A percentile compares a stretch with the other conserved stretches of the same genome.
Conservation (phyloP, 1,284 basidiomycete species). For the Mycosarcoma mackinlayi region DNA sequence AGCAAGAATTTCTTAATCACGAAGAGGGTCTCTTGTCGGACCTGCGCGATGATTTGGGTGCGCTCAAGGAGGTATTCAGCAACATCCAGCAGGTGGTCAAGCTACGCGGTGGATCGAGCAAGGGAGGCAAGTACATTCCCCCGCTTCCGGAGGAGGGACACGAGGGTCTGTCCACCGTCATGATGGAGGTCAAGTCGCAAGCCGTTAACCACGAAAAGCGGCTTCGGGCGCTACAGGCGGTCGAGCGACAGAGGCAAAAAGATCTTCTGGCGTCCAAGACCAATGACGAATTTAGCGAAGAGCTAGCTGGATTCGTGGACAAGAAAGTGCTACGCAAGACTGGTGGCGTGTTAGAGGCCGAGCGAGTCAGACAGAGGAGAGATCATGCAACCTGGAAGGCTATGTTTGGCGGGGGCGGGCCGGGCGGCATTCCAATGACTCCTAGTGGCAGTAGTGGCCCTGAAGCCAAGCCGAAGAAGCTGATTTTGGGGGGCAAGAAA, state of each 20-base stretch:
- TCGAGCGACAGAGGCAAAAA: constrained; percentile 61
- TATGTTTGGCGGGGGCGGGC: constrained; percentile 61
- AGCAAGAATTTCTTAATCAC: constrained; percentile 85
- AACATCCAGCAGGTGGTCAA: constrained; percentile 68
- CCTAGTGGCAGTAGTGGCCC: constrained; percentile 18
- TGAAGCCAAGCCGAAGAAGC: constrained; percentile 43
- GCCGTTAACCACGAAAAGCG: constrained; percentile 66
- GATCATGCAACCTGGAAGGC: constrained; percentile 63
- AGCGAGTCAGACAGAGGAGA: constrained; percentile 60
- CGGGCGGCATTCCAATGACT: constrained; percentile 38
- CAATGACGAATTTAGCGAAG: constrained; percentile 66
- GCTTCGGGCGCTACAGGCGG: constrained; percentile 63
- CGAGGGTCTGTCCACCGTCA: constrained; percentile 64
- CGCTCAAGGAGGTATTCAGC: constrained; percentile 64
- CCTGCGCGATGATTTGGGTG: constrained; percentile 60
- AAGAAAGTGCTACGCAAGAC: constrained; percentile 64
- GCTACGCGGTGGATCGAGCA: constrained; percentile 51
- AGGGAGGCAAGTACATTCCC: constrained; percentile 58
- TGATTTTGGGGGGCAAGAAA: constrained; percentile 42
- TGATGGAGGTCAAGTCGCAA: constrained; percentile 67
- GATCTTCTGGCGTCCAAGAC: constrained; percentile 47
- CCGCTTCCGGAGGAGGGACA: constrained; percentile 65
- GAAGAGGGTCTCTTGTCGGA: constrained; percentile 65
- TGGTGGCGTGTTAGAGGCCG: constrained; percentile 62
- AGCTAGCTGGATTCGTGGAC: constrained; percentile 66